Conservation (phyloP, 1,284 basidiomycete genomes). For the Cutaneotrichosporon spelunceum region DNA sequence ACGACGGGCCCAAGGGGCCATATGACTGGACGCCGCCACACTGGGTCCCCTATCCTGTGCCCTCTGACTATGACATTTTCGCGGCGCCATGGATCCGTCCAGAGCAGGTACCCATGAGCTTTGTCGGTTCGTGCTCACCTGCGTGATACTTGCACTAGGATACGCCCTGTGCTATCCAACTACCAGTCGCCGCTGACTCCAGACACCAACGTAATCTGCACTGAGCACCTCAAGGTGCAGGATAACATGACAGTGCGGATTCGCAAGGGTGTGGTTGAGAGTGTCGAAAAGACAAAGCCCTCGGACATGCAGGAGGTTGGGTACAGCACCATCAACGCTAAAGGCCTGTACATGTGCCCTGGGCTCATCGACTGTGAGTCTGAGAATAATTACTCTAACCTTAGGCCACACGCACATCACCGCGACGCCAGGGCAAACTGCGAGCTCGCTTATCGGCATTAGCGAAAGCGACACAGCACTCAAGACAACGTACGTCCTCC, state of each 20-base stretch:
- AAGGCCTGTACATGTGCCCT: slow-evolving; percentile 53
- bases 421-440: slow-evolving; percentile 49
- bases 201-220: slow-evolving; percentile 33
- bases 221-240: slow-evolving; percentile 27
- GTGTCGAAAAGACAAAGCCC: slow-evolving; percentile 29
- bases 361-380: slow-evolving; percentile 39
- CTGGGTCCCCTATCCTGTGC: slow-evolving; percentile 34
- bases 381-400: not conserved
- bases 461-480: slow-evolving; percentile 50
- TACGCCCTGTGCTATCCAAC: no score
- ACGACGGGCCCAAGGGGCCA: slow-evolving; percentile 16
- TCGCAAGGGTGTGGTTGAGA: slow-evolving; percentile 43
- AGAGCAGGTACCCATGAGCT: slow-evolving; percentile 30
- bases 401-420: slow-evolving; percentile 57
- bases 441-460: slow-evolving; percentile 10
- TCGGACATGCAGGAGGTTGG: slow-evolving; percentile 28
- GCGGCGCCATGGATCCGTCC: slow-evolving; percentile 34
- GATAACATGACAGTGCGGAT: slow-evolving; percentile 44
- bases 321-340: slow-evolving; percentile 43
- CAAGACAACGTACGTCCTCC: slow-evolving; percentile 52
- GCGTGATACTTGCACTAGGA: not conserved
- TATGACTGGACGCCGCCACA: slow-evolving; percentile 34
- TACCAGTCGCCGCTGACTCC: not conserved
- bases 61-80: slow-evolving; percentile 27
- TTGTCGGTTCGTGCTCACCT: slow-evolving; percentile 27